phyloP scores from a whole-genome alignment of 306 rosid species.

The Styphnolobium japonicum region DNA sequence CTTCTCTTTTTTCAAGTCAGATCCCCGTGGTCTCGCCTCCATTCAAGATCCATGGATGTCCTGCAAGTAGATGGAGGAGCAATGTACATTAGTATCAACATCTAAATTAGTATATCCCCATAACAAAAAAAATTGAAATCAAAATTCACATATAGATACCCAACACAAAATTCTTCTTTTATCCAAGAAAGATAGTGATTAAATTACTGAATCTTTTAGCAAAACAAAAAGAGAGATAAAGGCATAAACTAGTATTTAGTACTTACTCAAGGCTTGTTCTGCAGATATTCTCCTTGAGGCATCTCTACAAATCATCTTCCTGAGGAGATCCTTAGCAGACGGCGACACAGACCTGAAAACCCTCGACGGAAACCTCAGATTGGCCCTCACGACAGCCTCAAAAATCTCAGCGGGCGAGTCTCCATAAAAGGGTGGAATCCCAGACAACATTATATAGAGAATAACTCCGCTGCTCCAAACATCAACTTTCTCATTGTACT shows the following conservation, averaged over 20 bases:
- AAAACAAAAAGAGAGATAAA: neutral
- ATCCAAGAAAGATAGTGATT: no score
- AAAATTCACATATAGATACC: neutral
- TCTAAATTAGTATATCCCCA: neutral
- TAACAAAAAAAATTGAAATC: neutral
- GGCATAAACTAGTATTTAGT: no score
- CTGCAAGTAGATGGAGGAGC: conserved; percentile 18
- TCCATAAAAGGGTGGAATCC: conserved; percentile 75
- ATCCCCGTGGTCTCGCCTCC: conserved; percentile 45
- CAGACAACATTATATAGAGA: conserved; percentile 66
- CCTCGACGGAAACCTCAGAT: conserved; percentile 68
- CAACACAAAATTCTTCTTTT: neutral
- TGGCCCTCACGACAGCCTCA: conserved; percentile 63
- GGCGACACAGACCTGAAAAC: conserved; percentile 63
- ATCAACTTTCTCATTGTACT: conserved; percentile 60
- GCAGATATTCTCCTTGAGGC: conserved; percentile 56
- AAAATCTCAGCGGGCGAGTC: conserved; percentile 59
- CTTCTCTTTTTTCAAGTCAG: neutral
- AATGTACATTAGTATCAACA: neutral
- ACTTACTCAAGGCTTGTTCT: conserved; percentile 72
- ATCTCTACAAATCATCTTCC: conserved; percentile 78
- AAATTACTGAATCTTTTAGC: neutral
- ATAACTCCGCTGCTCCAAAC: conserved; percentile 78
- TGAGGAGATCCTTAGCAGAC: conserved; percentile 66
- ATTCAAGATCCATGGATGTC: conserved; percentile 79